These are phyloP conservation scores for Penicillium sclerotigenum DNA, from an alignment of 2,329 filamentous ascomycete genomes.

Conservation along the genomic window DNA sequence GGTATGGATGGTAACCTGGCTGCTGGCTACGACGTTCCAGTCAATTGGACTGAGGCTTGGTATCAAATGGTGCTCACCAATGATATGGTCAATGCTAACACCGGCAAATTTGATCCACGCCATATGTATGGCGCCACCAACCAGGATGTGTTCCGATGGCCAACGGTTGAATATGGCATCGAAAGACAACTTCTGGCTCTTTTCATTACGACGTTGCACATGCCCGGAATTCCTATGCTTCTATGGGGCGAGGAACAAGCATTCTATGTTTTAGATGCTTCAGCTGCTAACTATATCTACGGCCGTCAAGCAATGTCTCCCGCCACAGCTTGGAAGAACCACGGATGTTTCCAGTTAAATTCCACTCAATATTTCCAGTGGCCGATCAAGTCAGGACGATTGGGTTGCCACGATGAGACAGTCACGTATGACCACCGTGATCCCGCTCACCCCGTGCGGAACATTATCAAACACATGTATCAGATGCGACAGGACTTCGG, in stretches of 20 bases:
- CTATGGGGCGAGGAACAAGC: slow-evolving; percentile 66
- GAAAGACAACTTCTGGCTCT: slow-evolving; percentile 57
- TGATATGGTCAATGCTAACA: slow-evolving; percentile 59
- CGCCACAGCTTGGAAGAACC: slow-evolving; percentile 60
- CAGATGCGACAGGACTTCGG: slow-evolving; percentile 57
- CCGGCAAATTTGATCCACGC: slow-evolving; percentile 60
- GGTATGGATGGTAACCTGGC: slow-evolving; percentile 58
- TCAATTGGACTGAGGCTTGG: slow-evolving; percentile 57
- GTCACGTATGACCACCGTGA: slow-evolving; percentile 62
- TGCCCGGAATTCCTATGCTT: slow-evolving; percentile 60
- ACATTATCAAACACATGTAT: slow-evolving; percentile 61
- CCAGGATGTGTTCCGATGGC: slow-evolving; percentile 66
- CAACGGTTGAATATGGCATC: slow-evolving; percentile 55
- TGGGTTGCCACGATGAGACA: slow-evolving; percentile 56
- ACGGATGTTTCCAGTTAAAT: slow-evolving; percentile 60
- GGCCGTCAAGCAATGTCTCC: slow-evolving; percentile 62
- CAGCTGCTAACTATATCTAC: slow-evolving; percentile 63
- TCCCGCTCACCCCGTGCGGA: slow-evolving; percentile 59
- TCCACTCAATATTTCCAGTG: slow-evolving; percentile 58
- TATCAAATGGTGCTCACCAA: slow-evolving; percentile 57
- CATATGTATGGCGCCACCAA: slow-evolving; percentile 65
- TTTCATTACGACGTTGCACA: slow-evolving; percentile 57
- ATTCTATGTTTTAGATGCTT: slow-evolving; percentile 62
- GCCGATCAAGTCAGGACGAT: slow-evolving; percentile 53
- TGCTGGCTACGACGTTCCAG: slow-evolving; percentile 53